phyloP scores from a whole-genome alignment of 371 early-diverging fungal species.

The Umbelopsis sp. region DNA sequence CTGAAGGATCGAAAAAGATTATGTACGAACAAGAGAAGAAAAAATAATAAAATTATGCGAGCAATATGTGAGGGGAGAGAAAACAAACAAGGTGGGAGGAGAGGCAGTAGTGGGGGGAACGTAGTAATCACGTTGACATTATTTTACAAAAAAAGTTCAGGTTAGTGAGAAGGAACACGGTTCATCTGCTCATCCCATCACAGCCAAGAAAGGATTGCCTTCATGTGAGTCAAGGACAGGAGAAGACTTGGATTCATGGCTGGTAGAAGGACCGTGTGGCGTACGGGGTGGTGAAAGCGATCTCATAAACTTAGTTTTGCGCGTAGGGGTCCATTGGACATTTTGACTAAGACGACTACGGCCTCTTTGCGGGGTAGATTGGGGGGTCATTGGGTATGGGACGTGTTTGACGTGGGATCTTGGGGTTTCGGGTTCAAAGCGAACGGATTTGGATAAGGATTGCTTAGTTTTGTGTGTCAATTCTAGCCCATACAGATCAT shows the following conservation, averaged over 20 bases:
- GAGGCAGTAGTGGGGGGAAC: no score
- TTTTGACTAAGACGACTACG: constrained; percentile 11
- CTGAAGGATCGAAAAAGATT: not conserved
- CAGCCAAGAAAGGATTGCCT: constrained; percentile 16
- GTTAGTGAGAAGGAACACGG: not conserved
- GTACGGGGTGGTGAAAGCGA: constrained; percentile 10
- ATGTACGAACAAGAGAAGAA: not conserved
- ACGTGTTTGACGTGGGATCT: not conserved
- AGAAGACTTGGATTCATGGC: not conserved
- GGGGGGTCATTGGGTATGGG: constrained; percentile 11
- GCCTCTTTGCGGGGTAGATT: constrained; percentile 8
- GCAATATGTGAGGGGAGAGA: not conserved
- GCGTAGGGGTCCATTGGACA: constrained; percentile 14
- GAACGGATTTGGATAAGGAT: not conserved
- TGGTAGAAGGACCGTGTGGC: not conserved
- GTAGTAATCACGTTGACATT: no score
- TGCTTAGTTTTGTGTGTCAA: constrained; percentile 11
- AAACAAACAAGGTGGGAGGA: not conserved
- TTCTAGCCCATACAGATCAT: constrained; percentile 13
- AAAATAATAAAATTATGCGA: not conserved
- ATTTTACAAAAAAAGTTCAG: not conserved
- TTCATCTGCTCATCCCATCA: constrained; percentile 5
- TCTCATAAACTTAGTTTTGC: constrained; percentile 16
- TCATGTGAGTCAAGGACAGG: constrained; percentile 16
- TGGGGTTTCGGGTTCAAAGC: constrained; percentile 1